phyloP scores from a whole-genome alignment of 2,329 filamentous ascomycete genomes.

The Alternaria brassicae region DNA sequence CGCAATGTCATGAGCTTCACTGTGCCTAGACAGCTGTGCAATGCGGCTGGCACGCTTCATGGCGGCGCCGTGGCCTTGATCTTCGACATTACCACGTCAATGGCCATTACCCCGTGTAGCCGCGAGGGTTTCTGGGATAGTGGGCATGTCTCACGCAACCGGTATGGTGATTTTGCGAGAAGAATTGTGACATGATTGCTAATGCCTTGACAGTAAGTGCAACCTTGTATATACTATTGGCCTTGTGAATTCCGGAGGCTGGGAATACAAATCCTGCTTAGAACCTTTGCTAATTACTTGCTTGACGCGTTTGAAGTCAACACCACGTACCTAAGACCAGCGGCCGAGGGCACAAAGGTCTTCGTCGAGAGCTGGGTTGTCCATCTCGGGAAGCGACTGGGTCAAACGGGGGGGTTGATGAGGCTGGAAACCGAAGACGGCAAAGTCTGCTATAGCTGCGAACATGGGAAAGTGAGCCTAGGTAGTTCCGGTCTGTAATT shows the following conservation, averaged over 20 bases:
- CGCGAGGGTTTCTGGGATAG: slow-evolving; percentile 53
- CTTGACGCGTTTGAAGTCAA: slow-evolving; percentile 42
- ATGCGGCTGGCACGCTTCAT: slow-evolving; percentile 56
- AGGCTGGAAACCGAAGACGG: slow-evolving; percentile 46
- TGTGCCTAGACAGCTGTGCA: slow-evolving; percentile 56
- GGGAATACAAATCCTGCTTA: neutral
- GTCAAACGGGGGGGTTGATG: slow-evolving; percentile 52
- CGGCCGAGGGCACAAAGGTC: slow-evolving; percentile 50
- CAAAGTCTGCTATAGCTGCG: slow-evolving; percentile 50
- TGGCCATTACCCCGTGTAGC: slow-evolving; percentile 44
- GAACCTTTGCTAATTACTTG: slow-evolving; percentile 16
- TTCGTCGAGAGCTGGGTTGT: slow-evolving; percentile 55
- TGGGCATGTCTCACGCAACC: slow-evolving; percentile 50
- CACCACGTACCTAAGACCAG: slow-evolving; percentile 56
- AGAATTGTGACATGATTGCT: neutral
- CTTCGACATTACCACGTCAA: slow-evolving; percentile 62
- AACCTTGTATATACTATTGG: neutral
- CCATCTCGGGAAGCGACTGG: slow-evolving; percentile 53
- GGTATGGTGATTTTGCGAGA: slow-evolving; percentile 12
- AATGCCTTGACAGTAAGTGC: slow-evolving; percentile 22
- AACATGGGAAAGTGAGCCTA: slow-evolving; percentile 48
- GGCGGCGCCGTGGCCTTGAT: slow-evolving; percentile 62
- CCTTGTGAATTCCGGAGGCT: neutral
- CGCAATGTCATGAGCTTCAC: slow-evolving; percentile 54
- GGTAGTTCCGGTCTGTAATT: slow-evolving; percentile 29